phyloP scores from a whole-genome alignment of 1,284 basidiomycete species.

The Heterobasidion irregulare region DNA sequence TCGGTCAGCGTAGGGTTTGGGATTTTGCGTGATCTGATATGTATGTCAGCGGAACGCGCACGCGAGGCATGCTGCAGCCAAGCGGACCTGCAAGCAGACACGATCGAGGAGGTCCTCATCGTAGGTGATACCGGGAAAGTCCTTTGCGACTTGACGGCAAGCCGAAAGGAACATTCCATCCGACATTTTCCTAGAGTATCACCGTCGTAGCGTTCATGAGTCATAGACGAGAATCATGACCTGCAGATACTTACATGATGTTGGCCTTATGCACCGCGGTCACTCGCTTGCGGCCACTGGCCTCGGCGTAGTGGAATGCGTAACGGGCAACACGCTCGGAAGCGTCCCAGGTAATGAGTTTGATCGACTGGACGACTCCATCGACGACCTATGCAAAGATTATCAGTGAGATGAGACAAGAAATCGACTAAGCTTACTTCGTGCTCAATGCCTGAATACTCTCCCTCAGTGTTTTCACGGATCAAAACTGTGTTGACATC shows the following conservation, averaged over 20 bases:
- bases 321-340: constrained; percentile 98
- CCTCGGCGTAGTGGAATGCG: constrained; percentile 95
- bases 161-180: constrained; percentile 99
- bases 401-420: neutral
- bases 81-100: constrained; percentile 81
- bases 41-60: neutral
- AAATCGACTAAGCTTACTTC: constrained; percentile 45
- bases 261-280: constrained; percentile 99
- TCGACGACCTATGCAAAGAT: constrained; percentile 64
- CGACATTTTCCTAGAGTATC: constrained; percentile 82
- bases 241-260: constrained; percentile 70
- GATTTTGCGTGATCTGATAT: constrained; percentile 81
- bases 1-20: constrained; percentile 88
- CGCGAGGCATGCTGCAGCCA: too few relatives aligned
- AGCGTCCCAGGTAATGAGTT: constrained; percentile 98
- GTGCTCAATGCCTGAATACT: constrained; percentile 99
- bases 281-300: constrained; percentile 84
- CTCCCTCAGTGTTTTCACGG: constrained; percentile 99
- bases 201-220: constrained; percentile 2
- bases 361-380: constrained; percentile 99
- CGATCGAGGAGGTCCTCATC: constrained; percentile 98
- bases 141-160: constrained; percentile 94
- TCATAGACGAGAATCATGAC: constrained; percentile 1
- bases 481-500: constrained; percentile 98
- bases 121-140: constrained; percentile 90